These are phyloP conservation scores for Truncatella angustata DNA, from an alignment of 2,329 filamentous ascomycete species.

Conservation along the genomic window DNA sequence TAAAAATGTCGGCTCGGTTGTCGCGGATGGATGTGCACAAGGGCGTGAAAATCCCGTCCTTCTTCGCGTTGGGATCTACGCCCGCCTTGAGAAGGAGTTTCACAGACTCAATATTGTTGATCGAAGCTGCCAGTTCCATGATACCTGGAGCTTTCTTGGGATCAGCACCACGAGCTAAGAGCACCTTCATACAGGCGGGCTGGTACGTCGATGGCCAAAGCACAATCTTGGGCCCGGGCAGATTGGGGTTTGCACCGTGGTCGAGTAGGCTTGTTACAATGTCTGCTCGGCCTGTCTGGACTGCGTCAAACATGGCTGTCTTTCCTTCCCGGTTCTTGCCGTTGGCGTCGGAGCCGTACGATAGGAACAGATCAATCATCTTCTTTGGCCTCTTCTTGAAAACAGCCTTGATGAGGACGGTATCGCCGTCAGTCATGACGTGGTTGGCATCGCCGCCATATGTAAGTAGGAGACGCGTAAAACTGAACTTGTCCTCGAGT, in stretches of 20 bases:
- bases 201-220: conserved; percentile 65
- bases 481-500: conserved; percentile 50
- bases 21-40: conserved; percentile 68
- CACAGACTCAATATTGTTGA: conserved; percentile 64
- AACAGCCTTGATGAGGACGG: conserved; percentile 59
- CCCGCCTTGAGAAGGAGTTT: conserved; percentile 55
- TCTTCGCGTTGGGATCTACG: conserved; percentile 60
- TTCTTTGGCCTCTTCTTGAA: conserved; percentile 54
- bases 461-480: conserved; percentile 58
- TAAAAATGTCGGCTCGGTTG: conserved; percentile 60
- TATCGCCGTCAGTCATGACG: conserved; percentile 55
- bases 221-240: conserved; percentile 67
- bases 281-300: conserved; percentile 54
- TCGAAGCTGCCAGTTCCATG: conserved; percentile 61
- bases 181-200: conserved; percentile 53
- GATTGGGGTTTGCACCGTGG: conserved; percentile 63
- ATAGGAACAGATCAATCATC: conserved; percentile 58
- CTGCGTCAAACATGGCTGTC: conserved; percentile 62
- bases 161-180: conserved; percentile 60
- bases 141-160: conserved; percentile 58
- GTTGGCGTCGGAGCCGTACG: conserved; percentile 58
- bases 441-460: conserved; percentile 59
- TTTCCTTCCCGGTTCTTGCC: conserved; percentile 59
- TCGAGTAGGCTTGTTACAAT: conserved; percentile 53
- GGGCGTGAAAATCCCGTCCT: conserved; percentile 67